Evolutionary conservation across 148 eudicot species (phyloP).

Genomic region (Selenicereus undatus): DNA sequence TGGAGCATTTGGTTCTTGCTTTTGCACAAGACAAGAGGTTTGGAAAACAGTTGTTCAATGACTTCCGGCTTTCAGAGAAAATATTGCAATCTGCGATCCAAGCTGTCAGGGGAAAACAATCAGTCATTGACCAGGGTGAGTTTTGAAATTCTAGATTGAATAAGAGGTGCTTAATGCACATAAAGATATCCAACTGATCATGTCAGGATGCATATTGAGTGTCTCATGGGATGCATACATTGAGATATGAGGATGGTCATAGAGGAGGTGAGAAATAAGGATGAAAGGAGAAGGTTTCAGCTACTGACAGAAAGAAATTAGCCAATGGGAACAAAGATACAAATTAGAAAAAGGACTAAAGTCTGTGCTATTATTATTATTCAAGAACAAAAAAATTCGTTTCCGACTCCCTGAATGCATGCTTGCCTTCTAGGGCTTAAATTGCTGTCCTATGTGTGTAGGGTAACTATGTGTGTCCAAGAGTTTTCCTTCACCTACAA

Average conservation of each 20-base stretch:
- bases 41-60: constrained; percentile 82
- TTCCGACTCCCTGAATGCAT: background rate
- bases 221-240: background rate
- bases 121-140: constrained; percentile 87
- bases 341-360: background rate
- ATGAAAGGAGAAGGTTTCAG: too few relatives aligned
- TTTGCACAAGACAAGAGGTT: constrained; percentile 78
- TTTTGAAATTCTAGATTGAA: background rate
- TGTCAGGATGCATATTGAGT: background rate
- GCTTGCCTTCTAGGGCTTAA: background rate
- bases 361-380: background rate
- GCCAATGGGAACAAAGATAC: background rate
- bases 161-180: background rate
- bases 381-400: background rate
- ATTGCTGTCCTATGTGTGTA: background rate
- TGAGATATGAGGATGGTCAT: background rate
- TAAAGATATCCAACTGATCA: background rate
- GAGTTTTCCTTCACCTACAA: background rate
- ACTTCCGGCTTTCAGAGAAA: constrained; percentile 59
- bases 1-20: constrained; percentile 93
- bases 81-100: constrained; percentile 60
- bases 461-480: background rate
- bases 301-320: background rate
- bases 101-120: constrained; percentile 76
- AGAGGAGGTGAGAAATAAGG: too few relatives aligned